phyloP scores from a whole-genome alignment of 2,329 filamentous ascomycete species.

The Fusarium albosuccineum region DNA sequence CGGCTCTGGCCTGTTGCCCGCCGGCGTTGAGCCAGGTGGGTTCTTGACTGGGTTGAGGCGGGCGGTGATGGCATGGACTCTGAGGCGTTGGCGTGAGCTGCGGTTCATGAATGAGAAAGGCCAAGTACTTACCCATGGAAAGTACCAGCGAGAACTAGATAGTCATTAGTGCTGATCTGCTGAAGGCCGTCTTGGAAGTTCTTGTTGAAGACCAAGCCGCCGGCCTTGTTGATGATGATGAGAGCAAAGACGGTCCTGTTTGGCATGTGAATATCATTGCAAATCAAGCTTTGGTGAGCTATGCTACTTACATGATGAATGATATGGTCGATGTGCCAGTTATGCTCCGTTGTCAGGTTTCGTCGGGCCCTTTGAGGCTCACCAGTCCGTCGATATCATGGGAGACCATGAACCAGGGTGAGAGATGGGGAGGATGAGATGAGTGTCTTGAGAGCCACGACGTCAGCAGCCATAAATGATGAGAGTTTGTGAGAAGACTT shows the following conservation, averaged over 20 bases:
- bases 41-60: constrained; percentile 69
- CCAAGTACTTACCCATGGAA: constrained; percentile 81
- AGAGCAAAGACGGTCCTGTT: constrained; percentile 92
- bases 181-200: constrained; percentile 90
- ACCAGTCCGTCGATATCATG: constrained; percentile 37
- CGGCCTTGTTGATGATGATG: constrained; percentile 98
- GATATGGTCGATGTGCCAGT: constrained; percentile 16
- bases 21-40: constrained; percentile 51
- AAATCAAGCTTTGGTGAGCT: not conserved
- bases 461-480: not conserved
- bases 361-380: constrained; percentile 38
- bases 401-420: constrained; percentile 38
- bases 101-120: constrained; percentile 23
- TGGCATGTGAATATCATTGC: constrained; percentile 10
- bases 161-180: constrained; percentile 94
- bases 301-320: constrained; percentile 37
- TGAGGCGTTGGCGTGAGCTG: constrained; percentile 48
- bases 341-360: constrained; percentile 22
- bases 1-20: constrained; percentile 68
- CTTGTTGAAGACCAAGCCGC: constrained; percentile 95
- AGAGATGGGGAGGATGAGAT: constrained; percentile 24
- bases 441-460: constrained; percentile 17
- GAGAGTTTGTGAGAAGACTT: not conserved
- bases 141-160: constrained; percentile 94
- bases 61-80: constrained; percentile 77